phyloP scores from a whole-genome alignment of 2,329 filamentous ascomycete genomes.

The Nothophoma quercina region DNA sequence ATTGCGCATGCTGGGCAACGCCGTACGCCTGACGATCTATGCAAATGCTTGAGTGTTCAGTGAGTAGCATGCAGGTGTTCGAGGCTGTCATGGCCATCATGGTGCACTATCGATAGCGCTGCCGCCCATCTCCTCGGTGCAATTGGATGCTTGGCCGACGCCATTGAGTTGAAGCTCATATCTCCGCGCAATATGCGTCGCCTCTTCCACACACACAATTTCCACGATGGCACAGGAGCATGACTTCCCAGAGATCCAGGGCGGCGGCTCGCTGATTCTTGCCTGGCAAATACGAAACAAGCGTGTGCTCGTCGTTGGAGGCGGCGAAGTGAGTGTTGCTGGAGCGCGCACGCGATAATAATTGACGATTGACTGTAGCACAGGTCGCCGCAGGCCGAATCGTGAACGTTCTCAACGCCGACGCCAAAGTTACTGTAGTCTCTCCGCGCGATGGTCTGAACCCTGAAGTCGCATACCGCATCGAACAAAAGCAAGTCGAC shows the following conservation, averaged over 20 bases:
- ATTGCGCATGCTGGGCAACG: conserved; percentile 14
- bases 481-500: conserved; percentile 76
- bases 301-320: conserved; percentile 88
- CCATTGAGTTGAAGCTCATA: conserved; percentile 18
- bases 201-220: conserved; percentile 23
- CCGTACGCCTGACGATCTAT: conserved; percentile 4
- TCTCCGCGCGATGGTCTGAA: conserved; percentile 82
- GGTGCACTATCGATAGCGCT: conserved; percentile 6
- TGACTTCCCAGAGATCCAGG: conserved; percentile 79
- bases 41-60: not conserved
- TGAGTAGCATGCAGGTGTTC: not conserved
- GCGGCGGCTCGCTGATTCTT: conserved; percentile 89
- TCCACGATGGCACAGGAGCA: conserved; percentile 55
- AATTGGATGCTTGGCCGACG: conserved; percentile 18
- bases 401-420: conserved; percentile 91
- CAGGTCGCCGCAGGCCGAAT: conserved; percentile 96
- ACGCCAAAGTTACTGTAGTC: conserved; percentile 87
- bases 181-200: conserved; percentile 34
- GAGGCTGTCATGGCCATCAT: no score
- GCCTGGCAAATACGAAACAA: conserved; percentile 96
- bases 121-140: conserved; percentile 7
- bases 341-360: conserved; percentile 12
- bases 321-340: conserved; percentile 77
- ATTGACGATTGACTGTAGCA: conserved; percentile 47
- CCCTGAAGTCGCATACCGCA: conserved; percentile 83